Conservation (phyloP, 2,329 filamentous ascomycete genomes). For the Xylaria sp. region DNA sequence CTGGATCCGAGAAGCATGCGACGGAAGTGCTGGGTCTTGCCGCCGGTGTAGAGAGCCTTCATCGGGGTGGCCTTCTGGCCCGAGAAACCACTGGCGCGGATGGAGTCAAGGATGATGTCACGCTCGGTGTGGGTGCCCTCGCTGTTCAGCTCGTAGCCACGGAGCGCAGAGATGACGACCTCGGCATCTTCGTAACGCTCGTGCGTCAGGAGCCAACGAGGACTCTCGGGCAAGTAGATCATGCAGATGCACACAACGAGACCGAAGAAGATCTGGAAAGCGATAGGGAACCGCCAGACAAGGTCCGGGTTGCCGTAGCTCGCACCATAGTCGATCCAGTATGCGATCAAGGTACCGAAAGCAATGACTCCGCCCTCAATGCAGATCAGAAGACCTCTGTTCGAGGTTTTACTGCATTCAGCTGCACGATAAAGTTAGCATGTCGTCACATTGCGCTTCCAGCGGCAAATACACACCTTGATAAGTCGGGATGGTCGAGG, state of each 20-base stretch:
- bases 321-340: slow-evolving; percentile 56
- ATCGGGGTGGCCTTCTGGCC: slow-evolving; percentile 50
- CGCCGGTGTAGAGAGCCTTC: slow-evolving; percentile 60
- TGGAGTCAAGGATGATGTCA: slow-evolving; percentile 64
- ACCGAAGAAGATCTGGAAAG: slow-evolving; percentile 50
- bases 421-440: slow-evolving; percentile 34
- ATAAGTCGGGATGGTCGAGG: slow-evolving; percentile 50
- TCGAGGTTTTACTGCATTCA: slow-evolving; percentile 48
- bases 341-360: slow-evolving; percentile 47
- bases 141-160: slow-evolving; percentile 52
- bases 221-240: slow-evolving; percentile 50
- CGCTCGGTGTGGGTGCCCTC: slow-evolving; percentile 61
- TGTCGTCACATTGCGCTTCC: background rate
- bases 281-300: slow-evolving; percentile 59
- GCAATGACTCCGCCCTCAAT: slow-evolving; percentile 51
- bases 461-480: slow-evolving; percentile 36
- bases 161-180: slow-evolving; percentile 37
- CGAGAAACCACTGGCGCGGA: slow-evolving; percentile 55
- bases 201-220: slow-evolving; percentile 52
- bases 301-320: slow-evolving; percentile 48
- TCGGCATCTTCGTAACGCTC: slow-evolving; percentile 48
- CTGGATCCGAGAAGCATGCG: slow-evolving; percentile 63
- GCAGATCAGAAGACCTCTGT: slow-evolving; percentile 47
- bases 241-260: slow-evolving; percentile 47
- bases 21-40: slow-evolving; percentile 68